A percentile compares a stretch with the other conserved stretches of the same genome.
These are phyloP conservation scores for Biancaea sappan DNA, from an alignment of 306 rosid species.

Conservation along the genomic window DNA sequence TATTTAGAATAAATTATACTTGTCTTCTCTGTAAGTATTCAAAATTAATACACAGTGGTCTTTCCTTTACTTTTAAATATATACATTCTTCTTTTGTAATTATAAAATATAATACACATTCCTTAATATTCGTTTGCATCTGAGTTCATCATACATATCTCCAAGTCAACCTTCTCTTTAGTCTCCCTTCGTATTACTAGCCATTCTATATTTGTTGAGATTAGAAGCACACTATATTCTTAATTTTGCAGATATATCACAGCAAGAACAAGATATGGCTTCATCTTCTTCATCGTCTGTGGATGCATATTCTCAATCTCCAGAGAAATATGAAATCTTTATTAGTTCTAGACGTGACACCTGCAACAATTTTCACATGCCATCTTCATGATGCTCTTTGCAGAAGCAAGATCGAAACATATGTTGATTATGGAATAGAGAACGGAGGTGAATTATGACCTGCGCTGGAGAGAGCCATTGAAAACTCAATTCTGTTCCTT, in stretches of 20 bases:
- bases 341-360: not conserved
- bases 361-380: not conserved
- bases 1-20: too few species aligned
- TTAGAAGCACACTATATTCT: not conserved
- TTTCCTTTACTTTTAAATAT: too few species aligned
- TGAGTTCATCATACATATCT: too few species aligned
- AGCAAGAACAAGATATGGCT: not conserved
- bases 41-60: too few species aligned
- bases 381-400: not conserved
- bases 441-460: not conserved
- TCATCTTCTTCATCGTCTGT: not conserved
- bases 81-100: too few species aligned
- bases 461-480: not conserved
- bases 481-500: not conserved
- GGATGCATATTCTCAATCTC: not conserved
- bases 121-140: too few species aligned
- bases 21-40: too few species aligned
- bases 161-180: too few species aligned
- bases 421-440: not conserved
- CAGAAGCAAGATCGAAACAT: not conserved
- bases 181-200: too few species aligned
- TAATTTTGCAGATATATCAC: not conserved
- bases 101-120: too few species aligned
- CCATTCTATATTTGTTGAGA: too few species aligned
- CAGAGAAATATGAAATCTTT: not conserved